Conservation (phyloP, 1,139 yeast genomes). For the Suhomyces chickasaworum region DNA sequence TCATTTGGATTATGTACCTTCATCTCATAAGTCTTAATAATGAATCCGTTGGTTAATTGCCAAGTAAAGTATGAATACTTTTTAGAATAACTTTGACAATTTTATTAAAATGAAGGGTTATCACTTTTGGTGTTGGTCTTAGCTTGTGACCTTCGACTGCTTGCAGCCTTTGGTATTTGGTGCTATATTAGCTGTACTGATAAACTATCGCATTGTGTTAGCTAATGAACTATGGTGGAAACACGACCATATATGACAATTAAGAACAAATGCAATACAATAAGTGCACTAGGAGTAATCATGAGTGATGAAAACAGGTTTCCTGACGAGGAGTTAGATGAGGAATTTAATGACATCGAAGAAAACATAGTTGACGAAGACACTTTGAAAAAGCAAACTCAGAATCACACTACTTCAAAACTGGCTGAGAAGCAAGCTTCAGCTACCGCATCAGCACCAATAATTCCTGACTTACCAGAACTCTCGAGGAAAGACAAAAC, state of each 20-base stretch:
- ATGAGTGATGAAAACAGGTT: conserved; percentile 15
- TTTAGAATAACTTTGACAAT: not conserved
- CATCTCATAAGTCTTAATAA: not conserved
- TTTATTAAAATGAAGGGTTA: not conserved
- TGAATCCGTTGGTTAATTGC: not conserved
- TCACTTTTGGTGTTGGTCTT: not conserved
- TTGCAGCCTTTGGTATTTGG: not conserved
- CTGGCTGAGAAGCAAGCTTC: conserved; percentile 6
- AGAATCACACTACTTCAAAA: not conserved
- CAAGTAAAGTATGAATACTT: not conserved
- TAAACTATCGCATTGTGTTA: not conserved
- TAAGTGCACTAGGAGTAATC: not conserved
- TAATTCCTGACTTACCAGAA: conserved; percentile 61
- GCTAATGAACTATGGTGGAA: not conserved
- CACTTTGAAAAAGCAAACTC: not conserved
- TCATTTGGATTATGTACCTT: conserved; percentile 22
- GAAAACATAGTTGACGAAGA: conserved; percentile 8
- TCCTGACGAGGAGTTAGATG: conserved; percentile 36
- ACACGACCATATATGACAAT: not conserved
- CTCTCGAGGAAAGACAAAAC: conserved; percentile 84
- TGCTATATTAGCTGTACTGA: not conserved
- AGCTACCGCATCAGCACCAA: conserved; percentile 14
- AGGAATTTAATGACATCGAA: conserved; percentile 21
- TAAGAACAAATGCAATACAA: not conserved
- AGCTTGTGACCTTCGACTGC: not conserved